phyloP scores from a whole-genome alignment of 2,329 filamentous ascomycete genomes.

The Chaetomiaceae sp. region DNA sequence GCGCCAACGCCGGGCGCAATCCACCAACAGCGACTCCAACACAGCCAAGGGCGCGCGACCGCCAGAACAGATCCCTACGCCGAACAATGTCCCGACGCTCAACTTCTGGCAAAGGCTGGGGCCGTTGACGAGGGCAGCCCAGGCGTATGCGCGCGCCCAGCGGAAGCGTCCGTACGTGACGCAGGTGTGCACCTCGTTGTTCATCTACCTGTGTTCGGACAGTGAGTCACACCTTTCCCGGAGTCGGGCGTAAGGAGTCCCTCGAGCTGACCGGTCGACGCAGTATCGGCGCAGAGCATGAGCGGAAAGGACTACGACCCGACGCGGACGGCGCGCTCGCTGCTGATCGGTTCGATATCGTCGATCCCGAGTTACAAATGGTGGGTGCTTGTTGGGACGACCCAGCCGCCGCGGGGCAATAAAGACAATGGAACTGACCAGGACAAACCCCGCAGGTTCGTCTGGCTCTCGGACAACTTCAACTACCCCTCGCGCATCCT shows the following conservation, averaged over 20 bases:
- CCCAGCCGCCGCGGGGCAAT: background rate
- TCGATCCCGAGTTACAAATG: slow-evolving; percentile 79
- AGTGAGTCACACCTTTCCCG: slow-evolving; percentile 12
- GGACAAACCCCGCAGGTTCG: slow-evolving; percentile 59
- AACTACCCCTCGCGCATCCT: slow-evolving; percentile 72
- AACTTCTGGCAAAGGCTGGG: slow-evolving; percentile 56
- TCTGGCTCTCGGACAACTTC: slow-evolving; percentile 76
- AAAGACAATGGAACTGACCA: background rate
- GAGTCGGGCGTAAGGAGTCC: background rate
- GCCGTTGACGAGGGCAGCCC: slow-evolving; percentile 48
- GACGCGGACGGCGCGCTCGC: slow-evolving; percentile 62
- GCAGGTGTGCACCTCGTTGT: slow-evolving; percentile 68
- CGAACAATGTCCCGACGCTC: slow-evolving; percentile 39
- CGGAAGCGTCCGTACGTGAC: slow-evolving; percentile 69
- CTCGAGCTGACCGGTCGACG: background rate
- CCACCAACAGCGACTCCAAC: slow-evolving; percentile 20
- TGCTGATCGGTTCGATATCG: slow-evolving; percentile 68
- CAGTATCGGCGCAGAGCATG: slow-evolving; percentile 68
- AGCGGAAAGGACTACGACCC: slow-evolving; percentile 61
- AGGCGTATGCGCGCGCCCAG: slow-evolving; percentile 67
- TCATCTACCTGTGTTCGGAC: slow-evolving; percentile 77
- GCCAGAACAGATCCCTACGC: slow-evolving; percentile 39
- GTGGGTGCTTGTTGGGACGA: slow-evolving; percentile 46
- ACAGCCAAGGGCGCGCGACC: slow-evolving; percentile 20
- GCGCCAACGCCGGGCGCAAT: slow-evolving; percentile 29